Conservation (phyloP, 2,329 filamentous ascomycete genomes). For the Colletotrichum eremochloae region DNA sequence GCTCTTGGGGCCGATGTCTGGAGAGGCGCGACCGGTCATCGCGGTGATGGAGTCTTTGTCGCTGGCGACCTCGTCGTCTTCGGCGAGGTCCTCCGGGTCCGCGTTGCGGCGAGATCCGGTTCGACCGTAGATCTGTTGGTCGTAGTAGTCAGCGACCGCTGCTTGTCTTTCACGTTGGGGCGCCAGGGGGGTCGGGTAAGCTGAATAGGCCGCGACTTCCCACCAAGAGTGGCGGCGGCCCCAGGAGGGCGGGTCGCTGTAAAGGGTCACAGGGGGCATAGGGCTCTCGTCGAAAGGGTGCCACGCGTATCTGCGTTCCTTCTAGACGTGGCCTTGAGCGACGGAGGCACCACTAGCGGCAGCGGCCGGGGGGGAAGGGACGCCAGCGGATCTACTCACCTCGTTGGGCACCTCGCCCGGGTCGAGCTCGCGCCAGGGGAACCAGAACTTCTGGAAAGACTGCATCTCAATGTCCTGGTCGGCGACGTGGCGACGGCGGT, state of each 20-base stretch:
- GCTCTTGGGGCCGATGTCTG: not conserved
- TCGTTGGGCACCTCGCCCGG: conserved; percentile 30
- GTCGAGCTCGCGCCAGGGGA: conserved; percentile 40
- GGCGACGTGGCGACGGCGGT: conserved; percentile 12
- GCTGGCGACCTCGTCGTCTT: not conserved
- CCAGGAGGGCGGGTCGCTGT: conserved; percentile 14
- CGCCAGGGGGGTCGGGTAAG: not conserved
- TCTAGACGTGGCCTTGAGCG: not conserved
- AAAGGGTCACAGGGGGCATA: conserved; percentile 6
- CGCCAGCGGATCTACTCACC: conserved; percentile 19
- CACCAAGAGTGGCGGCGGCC: conserved; percentile 30
- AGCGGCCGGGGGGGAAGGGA: not conserved
- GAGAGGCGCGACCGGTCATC: not conserved
- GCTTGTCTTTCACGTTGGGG: not conserved
- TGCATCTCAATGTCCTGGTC: conserved; percentile 40
- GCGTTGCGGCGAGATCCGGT: conserved; percentile 18
- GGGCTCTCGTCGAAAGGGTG: not conserved
- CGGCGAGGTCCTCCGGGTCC: not conserved
- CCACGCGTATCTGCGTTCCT: conserved; percentile 1
- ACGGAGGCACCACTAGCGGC: not conserved
- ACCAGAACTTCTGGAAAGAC: conserved; percentile 28
- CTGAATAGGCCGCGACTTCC: conserved; percentile 10
- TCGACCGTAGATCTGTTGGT: conserved; percentile 26
- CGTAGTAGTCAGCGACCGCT: not conserved
- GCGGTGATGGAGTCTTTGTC: not conserved